Evolutionary conservation across 768 basidiomycete species (phyloP), one percentile per base, ranked within the genome.

Genomic region (Tylopilus rubrobrunneus): DNA sequence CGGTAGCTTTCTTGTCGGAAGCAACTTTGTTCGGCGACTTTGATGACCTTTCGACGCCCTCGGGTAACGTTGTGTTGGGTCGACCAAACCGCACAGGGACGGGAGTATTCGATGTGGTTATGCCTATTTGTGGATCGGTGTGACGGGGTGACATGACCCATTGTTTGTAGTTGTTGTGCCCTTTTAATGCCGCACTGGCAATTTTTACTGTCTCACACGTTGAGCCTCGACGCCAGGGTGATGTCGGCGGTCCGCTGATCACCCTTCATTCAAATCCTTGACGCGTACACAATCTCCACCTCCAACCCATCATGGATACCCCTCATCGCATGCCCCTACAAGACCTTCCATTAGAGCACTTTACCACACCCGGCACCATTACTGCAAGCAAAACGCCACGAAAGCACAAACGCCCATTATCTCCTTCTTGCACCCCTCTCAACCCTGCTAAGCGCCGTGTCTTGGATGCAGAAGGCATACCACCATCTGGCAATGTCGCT

Each of bases 11-110:
- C 78, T 71, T 99, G 60, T 90, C 95, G 5, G 92, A 99, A 54
- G 96, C 97, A 19, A 92, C 94, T 0, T 74, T 99, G 45, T 85
- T 87, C 67, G 97, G 97, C 25, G 97, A 98, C 73, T 98, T 91
- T 72, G 96, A 98, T 68, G 88, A 94, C 65, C 76, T 98, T 59
- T 82, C 84, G 19, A 87, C 88, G 21, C 96, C 96, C 3, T 94
- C 94, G 5, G 89, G 92, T 1, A 92, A 85, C 67, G 88, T 99
- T 68, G 95, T 98, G 31, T 61, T 97, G 54, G 96, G 96, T 41
- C 80, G 87, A 57, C 91, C 93, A 9, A 90, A 83, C 66, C 74
- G 77, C 48, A 92, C 87, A n/a, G 96, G 96, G n/a, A 98, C 96
- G 23, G 97, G 95, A 5, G 84, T 85, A 33, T 99, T 98, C 62